These are phyloP conservation scores for Colletotrichum chrysophilum DNA, from an alignment of 2,329 filamentous ascomycete genomes.

Conservation along the genomic window DNA sequence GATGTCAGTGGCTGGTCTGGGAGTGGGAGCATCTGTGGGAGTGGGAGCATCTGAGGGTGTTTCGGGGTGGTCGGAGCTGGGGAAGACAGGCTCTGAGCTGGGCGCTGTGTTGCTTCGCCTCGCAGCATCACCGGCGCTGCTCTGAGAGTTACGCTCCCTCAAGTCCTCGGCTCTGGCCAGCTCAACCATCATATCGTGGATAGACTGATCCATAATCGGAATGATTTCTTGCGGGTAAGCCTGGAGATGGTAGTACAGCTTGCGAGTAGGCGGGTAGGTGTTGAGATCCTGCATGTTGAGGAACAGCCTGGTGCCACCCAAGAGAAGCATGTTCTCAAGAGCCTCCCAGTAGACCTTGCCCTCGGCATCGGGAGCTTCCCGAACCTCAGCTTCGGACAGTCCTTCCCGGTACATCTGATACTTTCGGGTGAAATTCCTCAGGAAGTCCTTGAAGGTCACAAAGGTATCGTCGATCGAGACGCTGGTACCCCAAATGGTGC, in stretches of 20 bases:
- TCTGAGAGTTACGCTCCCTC: conserved; percentile 68
- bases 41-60: conserved; percentile 44
- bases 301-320: conserved; percentile 85
- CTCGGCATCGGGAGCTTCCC: conserved; percentile 72
- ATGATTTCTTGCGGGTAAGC: conserved; percentile 96
- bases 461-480: conserved; percentile 92
- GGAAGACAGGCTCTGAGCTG: conserved; percentile 79
- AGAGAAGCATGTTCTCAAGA: conserved; percentile 87
- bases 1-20: conserved; percentile 49
- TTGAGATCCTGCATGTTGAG: conserved; percentile 89
- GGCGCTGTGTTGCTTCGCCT: conserved; percentile 41
- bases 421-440: conserved; percentile 90
- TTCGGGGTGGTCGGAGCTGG: conserved; percentile 77
- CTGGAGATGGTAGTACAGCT: conserved; percentile 94
- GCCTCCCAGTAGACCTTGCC: conserved; percentile 84
- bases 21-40: conserved; percentile 40
- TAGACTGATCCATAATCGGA: conserved; percentile 91
- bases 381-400: conserved; percentile 76
- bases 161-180: conserved; percentile 82
- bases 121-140: conserved; percentile 51
- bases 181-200: conserved; percentile 93
- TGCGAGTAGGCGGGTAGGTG: conserved; percentile 88
- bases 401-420: conserved; percentile 93
- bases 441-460: conserved; percentile 86
- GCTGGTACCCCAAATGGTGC: conserved; percentile 96